phyloP scores from a whole-genome alignment of 768 basidiomycete genomes.

The Russula griseocarnosa region DNA sequence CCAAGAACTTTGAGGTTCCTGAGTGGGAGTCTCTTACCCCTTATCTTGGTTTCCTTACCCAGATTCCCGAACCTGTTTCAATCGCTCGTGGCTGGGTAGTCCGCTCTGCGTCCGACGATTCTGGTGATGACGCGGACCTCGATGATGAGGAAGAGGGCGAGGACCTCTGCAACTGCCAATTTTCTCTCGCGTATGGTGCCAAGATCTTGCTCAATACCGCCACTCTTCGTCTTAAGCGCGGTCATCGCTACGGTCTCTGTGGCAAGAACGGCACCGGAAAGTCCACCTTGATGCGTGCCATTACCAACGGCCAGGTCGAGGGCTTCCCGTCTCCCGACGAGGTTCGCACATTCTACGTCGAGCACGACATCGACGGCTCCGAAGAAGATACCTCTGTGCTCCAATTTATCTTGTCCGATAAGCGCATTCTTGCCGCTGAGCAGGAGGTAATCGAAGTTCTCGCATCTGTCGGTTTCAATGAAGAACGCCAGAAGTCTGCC shows the following conservation, averaged over 20 bases:
- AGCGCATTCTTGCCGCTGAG: slow-evolving; percentile 67
- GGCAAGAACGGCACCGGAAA: slow-evolving; percentile 99
- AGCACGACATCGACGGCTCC: slow-evolving; percentile 97
- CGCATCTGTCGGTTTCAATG: slow-evolving; percentile 86
- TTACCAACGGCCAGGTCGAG: slow-evolving; percentile 94
- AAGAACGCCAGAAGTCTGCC: slow-evolving; percentile 76
- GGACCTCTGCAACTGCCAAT: slow-evolving; percentile 98
- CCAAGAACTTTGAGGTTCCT: slow-evolving; percentile 86
- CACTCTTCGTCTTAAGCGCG: slow-evolving; percentile 94
- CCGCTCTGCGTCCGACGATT: slow-evolving; percentile 76
- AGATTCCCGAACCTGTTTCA: slow-evolving; percentile 60
- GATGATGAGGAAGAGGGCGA: slow-evolving; percentile 98
- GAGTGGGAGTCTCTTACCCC: slow-evolving; percentile 82
- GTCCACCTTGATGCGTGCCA: slow-evolving; percentile 90
- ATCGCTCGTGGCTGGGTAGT: slow-evolving; percentile 85
- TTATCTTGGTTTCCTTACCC: slow-evolving; percentile 63
- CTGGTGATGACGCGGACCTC: slow-evolving; percentile 57
- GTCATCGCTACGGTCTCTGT: slow-evolving; percentile 97
- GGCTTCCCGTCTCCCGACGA: slow-evolving; percentile 97
- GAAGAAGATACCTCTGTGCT: slow-evolving; percentile 90
- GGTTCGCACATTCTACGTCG: slow-evolving; percentile 98
- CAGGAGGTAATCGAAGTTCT: slow-evolving; percentile 77
- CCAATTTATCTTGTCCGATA: slow-evolving; percentile 81
- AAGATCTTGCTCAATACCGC: slow-evolving; percentile 98
- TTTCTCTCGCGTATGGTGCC: slow-evolving; percentile 98